Conservation (phyloP, 768 basidiomycete species). For the Lactifluus volemus region DNA sequence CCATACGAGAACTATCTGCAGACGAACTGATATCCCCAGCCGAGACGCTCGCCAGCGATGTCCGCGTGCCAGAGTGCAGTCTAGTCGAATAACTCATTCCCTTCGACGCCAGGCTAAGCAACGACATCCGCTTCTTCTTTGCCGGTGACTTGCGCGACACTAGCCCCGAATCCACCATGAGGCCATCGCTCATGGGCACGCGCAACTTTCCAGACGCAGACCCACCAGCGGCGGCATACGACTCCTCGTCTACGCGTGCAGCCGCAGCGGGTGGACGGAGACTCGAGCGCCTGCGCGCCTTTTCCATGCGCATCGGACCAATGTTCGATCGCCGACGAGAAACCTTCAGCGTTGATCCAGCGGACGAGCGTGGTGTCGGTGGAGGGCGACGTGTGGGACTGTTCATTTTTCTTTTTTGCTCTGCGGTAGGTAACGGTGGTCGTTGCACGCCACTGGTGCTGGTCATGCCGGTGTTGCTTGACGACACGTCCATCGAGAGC, state of each 20-base stretch:
- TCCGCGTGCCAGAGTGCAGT: conserved; percentile 22
- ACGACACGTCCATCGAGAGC: conserved; percentile 35
- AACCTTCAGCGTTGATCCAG: conserved; percentile 25
- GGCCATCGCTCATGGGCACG: conserved; percentile 26
- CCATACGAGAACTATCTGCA: conserved; percentile 23
- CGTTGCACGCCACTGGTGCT: conserved; percentile 13
- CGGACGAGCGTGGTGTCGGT: conserved; percentile 6
- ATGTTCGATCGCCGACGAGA: conserved; percentile 61
- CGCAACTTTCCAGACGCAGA: conserved; percentile 30
- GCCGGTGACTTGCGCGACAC: conserved; percentile 38
- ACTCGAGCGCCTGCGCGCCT: conserved; percentile 66
- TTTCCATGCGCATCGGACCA: conserved; percentile 68
- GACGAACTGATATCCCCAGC: conserved; percentile 40
- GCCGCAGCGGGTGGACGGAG: conserved; percentile 46
- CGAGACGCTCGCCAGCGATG: conserved; percentile 31
- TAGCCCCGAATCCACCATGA: conserved; percentile 14
- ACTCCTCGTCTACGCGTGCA: conserved; percentile 40
- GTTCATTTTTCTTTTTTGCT: neutral
- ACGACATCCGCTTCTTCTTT: conserved; percentile 53
- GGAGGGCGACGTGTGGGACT: conserved; percentile 3
- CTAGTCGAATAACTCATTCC: conserved; percentile 22
- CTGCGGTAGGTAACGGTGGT: neutral
- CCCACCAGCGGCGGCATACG: conserved; percentile 25
- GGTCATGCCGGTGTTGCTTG: conserved; percentile 31
- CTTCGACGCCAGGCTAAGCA: conserved; percentile 34